Percentiles rank a stretch among this genome's conserved stretches.
phyloP scores from a whole-genome alignment of 306 rosid genomes.

The Quercus berberidifolia region DNA sequence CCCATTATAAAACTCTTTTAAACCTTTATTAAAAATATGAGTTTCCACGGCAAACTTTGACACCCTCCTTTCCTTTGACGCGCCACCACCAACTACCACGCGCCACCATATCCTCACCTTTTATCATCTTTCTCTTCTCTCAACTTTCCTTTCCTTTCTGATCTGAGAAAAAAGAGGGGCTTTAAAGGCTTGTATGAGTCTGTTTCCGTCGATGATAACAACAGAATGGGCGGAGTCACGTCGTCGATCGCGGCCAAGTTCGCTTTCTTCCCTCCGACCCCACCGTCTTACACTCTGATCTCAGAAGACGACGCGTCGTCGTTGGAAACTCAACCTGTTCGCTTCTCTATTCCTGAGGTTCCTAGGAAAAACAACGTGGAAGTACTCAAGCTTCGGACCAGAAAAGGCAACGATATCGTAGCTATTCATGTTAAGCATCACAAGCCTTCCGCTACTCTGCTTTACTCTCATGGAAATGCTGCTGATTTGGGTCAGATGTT shows the following conservation, averaged over 20 bases:
- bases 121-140: constrained; percentile 9
- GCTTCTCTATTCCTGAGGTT: constrained; percentile 58
- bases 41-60: neutral
- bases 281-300: constrained; percentile 71
- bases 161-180: neutral
- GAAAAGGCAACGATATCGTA: constrained; percentile 76
- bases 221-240: constrained; percentile 86
- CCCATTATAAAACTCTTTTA: neutral
- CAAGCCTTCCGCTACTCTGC: constrained; percentile 70
- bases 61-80: constrained; percentile 12
- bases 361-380: constrained; percentile 81
- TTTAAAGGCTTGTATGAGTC: constrained; percentile 37
- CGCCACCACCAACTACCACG: constrained; percentile 14
- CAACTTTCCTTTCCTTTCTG: neutral
- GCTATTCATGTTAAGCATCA: constrained; percentile 81
- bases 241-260: constrained; percentile 96
- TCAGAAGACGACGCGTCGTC: constrained; percentile 27
- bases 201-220: constrained; percentile 23
- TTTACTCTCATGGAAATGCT: constrained; percentile 91
- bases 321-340: no score
- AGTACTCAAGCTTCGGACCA: constrained; percentile 63
- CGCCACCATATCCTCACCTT: neutral
- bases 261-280: constrained; percentile 93
- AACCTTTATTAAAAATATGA: constrained; percentile 7
- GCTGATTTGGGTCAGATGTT: constrained; percentile 97